Percentiles rank a stretch among this genome's conserved stretches.
These are phyloP conservation scores for Lactifluus volemus DNA, from an alignment of 768 basidiomycete species.

Conservation along the genomic window DNA sequence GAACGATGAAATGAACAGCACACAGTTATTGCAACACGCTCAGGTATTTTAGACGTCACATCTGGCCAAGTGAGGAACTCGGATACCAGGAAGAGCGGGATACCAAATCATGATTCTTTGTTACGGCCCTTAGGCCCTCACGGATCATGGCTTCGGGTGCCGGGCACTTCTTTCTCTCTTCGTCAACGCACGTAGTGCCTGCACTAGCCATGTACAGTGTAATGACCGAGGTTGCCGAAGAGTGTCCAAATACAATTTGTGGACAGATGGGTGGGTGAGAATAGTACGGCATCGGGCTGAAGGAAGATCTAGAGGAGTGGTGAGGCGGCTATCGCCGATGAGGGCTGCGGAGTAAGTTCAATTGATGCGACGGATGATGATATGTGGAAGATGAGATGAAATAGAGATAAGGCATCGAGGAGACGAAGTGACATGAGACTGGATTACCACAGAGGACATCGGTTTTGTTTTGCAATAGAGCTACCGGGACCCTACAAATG, in stretches of 20 bases:
- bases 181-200: constrained; percentile 47
- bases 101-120: constrained; percentile 67
- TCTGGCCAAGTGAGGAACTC: constrained; percentile 33
- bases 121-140: constrained; percentile 78
- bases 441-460: constrained; percentile 2
- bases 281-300: constrained; percentile 20
- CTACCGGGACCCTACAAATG: constrained; percentile 36
- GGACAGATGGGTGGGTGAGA: constrained; percentile 41
- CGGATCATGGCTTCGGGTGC: constrained; percentile 65
- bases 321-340: constrained; percentile 43
- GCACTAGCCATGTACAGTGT: constrained; percentile 67
- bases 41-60: constrained; percentile 29
- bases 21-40: constrained; percentile 54
- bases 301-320: constrained; percentile 49
- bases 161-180: constrained; percentile 51
- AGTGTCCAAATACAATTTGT: constrained; percentile 31
- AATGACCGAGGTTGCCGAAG: constrained; percentile 31
- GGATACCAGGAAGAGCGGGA: constrained; percentile 57
- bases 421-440: constrained; percentile 67
- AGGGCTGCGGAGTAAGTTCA: constrained; percentile 36
- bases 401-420: constrained; percentile 64
- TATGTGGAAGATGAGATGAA: constrained; percentile 55
- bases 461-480: constrained; percentile 70
- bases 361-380: constrained; percentile 35
- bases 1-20: neutral